Conservation (phyloP, 352 stramenopile genomes). For the Globisporangium sylvaticum region DNA sequence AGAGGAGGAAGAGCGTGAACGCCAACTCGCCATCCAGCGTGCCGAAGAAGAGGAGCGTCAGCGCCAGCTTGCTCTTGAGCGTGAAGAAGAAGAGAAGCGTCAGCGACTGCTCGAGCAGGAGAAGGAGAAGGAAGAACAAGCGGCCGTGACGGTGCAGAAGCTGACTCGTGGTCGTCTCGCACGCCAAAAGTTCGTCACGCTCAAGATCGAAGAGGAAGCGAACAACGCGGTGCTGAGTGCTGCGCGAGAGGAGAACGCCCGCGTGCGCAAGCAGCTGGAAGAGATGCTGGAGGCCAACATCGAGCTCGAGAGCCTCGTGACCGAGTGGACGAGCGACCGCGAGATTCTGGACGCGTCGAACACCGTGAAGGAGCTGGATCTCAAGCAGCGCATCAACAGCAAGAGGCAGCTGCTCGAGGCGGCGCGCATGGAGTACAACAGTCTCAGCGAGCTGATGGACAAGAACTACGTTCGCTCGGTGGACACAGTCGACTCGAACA, state of each 20-base stretch:
- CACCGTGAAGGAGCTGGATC: constrained; percentile 47
- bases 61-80: constrained; percentile 16
- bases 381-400: constrained; percentile 50
- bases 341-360: constrained; percentile 56
- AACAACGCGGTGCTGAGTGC: constrained; percentile 29
- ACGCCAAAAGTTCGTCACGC: constrained; percentile 46
- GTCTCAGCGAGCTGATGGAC: constrained; percentile 40
- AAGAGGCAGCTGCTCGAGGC: constrained; percentile 47
- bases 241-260: constrained; percentile 51
- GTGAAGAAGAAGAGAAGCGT: constrained; percentile 35
- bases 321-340: constrained; percentile 50
- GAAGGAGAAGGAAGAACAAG: constrained; percentile 30
- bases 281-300: constrained; percentile 58
- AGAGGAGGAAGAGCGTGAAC: constrained; percentile 27
- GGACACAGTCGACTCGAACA: constrained; percentile 46
- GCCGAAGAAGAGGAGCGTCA: constrained; percentile 29
- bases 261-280: constrained; percentile 49
- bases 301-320: constrained; percentile 52
- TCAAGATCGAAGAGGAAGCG: constrained; percentile 41
- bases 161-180: constrained; percentile 43
- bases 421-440: constrained; percentile 38
- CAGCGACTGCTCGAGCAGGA: constrained; percentile 30
- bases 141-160: constrained; percentile 31
- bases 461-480: constrained; percentile 24
- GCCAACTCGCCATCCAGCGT: constrained; percentile 26